phyloP scores from a whole-genome alignment of 768 basidiomycete genomes.

The Trametes sanguinea region DNA sequence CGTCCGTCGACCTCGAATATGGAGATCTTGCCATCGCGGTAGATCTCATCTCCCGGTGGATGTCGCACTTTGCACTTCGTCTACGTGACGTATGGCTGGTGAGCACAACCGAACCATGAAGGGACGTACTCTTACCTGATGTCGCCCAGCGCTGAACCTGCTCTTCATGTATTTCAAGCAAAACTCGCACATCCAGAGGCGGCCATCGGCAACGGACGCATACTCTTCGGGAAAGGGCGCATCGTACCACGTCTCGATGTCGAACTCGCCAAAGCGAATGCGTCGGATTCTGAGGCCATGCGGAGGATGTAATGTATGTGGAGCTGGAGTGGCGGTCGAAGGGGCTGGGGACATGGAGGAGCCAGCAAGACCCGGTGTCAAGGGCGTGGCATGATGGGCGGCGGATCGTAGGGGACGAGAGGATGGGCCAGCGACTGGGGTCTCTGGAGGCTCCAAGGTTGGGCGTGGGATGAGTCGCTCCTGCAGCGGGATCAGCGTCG shows the following conservation, averaged over 20 bases:
- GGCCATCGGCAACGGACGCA: constrained; percentile 85
- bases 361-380: constrained; percentile 37
- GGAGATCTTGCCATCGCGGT: constrained; percentile 83
- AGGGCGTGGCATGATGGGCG: constrained; percentile 41
- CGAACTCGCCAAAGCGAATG: constrained; percentile 88
- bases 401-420: constrained; percentile 66
- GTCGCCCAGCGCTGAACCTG: constrained; percentile 79
- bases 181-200: constrained; percentile 96
- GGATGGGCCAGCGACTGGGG: constrained; percentile 54
- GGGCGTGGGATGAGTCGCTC: constrained; percentile 40
- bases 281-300: constrained; percentile 71
- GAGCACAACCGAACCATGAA: background rate
- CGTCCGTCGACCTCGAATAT: constrained; percentile 98
- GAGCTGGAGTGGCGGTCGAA: constrained; percentile 39
- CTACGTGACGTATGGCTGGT: constrained; percentile 41
- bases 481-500: constrained; percentile 11
- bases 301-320: constrained; percentile 45
- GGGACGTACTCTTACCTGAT: constrained; percentile 58
- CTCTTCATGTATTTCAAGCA: constrained; percentile 99
- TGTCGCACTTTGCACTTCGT: constrained; percentile 93
- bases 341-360: constrained; percentile 43
- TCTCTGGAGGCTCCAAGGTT: constrained; percentile 40
- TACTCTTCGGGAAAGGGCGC: constrained; percentile 99
- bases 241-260: constrained; percentile 98
- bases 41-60: constrained; percentile 98